Base-by-base conservation (phyloP, 1,139 yeast species). In the Saccharomyces pastorianus region DNA sequence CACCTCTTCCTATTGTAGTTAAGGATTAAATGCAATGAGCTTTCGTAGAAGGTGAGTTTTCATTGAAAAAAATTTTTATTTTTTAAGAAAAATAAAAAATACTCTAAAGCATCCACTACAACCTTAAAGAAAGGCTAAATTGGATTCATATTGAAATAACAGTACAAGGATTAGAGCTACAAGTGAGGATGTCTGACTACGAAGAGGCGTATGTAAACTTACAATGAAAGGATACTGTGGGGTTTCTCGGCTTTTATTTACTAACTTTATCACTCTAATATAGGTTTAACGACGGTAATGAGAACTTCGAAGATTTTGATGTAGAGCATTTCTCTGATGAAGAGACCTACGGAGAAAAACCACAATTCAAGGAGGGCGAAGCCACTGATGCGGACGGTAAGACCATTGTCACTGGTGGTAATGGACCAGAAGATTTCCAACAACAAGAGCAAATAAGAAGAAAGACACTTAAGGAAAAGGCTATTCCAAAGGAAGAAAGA, bases 401-500 rank as follows among this genome's bases (percentile, higher is more conserved):
- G 63, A 81, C 83, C 46, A 79, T 87, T 52, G 78, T 86, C 55
- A 81, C 82, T 60, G 87, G 90, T 49, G 89, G 89, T 4, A 67
- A 75, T 50, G 85, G 85, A 3, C 80, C 83, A 6, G 82, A 79
- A 28, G 85, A 80, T 53, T 70, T 70, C 55, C 71, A 70, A 14
- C 72, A 70, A 26, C 68, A 66, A 47, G 79, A 76, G 51, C 73
- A 74, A 25, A 76, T 76, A 48, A 78, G 83, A 57, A 78, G 84
- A 69, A 87, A 82, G 72, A 82, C 95, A 20, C 78, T 82, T 55
- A 85, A 80, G 64, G 95, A 88, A 62, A 80, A 89, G 64, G 95
- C 98, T 14, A 90, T 93, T 57, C 88, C 97, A 53, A 88, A 82
- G 65, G 96, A 88, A 20, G 76, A 88, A 59, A 81, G 99, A 70